Evolutionary conservation across 73 alveolate species (phyloP), one percentile per base, ranked within the genome.

Genomic region (Durusdinium trenchii): DNA sequence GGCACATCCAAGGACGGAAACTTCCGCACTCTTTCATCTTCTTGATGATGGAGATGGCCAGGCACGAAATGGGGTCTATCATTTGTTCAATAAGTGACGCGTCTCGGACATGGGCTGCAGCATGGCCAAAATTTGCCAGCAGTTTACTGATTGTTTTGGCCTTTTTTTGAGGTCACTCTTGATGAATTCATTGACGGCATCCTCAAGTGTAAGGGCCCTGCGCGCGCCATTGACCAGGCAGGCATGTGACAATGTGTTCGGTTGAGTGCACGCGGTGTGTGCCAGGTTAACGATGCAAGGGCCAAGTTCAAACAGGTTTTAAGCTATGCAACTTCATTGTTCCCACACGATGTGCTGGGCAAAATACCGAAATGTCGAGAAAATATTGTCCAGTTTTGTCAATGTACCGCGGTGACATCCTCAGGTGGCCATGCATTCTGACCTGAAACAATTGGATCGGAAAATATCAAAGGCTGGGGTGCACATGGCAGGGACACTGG

Each of bases 361-460:
- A 60, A 23, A 60, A 23, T 23, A 60, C 1, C 23, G 73, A 12
- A 57, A 16, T 16, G 12, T 57, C 23, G 32, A 57, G 69, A 60
- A 0, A 0, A 0, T 60, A 23, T 2, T 60, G 0, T 2, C 3
- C 18, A 60, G 73, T 32, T 60, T 23, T 60, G 18, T 32, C 18
- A 60, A 23, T 2, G 30, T 23, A 23, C 73, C 73, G 18, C 18
- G 3, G n/a, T 60, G 73, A 60, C 16, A 62, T 40, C 16, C 32
- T 30, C 73, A 89, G 98, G 98, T 91, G 54, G 87, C 98, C 54
- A 91, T 91, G 98, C 98, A 91, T n/a, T 91, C 98, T 0, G 98
- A 91, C 89, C 46, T 91, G 57, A 67, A 71, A 57, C 87, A 69
- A 47, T 57, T 91, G 45, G 98, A 91, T 57, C 67, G 50, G 76